Percentiles rank a stretch among this genome's conserved stretches.
Evolutionary conservation across 2,329 filamentous ascomycete species (phyloP).

Genomic region (Fusarium humuli): DNA sequence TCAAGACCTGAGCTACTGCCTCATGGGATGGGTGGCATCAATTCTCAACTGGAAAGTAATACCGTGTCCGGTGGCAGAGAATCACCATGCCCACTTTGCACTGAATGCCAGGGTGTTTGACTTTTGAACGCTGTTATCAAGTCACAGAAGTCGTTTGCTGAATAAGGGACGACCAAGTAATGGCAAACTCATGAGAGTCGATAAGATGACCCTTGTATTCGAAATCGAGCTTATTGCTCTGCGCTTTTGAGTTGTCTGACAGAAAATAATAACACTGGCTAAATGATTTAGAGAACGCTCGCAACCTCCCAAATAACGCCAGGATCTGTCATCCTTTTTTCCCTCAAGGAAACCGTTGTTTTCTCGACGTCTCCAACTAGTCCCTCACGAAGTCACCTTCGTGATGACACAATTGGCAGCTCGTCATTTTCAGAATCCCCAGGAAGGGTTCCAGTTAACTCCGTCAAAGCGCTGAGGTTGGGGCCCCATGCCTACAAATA

Average conservation of each 20-base stretch:
- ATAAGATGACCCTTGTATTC: neutral
- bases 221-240: neutral
- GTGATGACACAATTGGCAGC: too few species aligned
- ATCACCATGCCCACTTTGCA: neutral
- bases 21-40: neutral
- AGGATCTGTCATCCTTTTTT: neutral
- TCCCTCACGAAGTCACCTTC: too few species aligned
- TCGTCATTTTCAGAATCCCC: constrained; percentile 37
- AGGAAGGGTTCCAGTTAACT: constrained; percentile 33
- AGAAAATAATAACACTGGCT: neutral
- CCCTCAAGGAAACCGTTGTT: neutral
- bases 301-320: neutral
- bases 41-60: neutral
- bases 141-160: neutral
- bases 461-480: constrained; percentile 23
- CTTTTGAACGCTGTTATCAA: neutral
- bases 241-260: constrained; percentile 6
- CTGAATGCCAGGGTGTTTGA: neutral
- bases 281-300: constrained; percentile 20
- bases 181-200: neutral
- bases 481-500: constrained; percentile 27
- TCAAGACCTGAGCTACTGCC: neutral
- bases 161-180: neutral
- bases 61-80: neutral
- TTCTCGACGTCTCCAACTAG: neutral